Evolutionary conservation across 129 eudicot genomes (phyloP), one percentile per base, ranked within the genome.

Genomic region (Flaveria ramosissima): DNA sequence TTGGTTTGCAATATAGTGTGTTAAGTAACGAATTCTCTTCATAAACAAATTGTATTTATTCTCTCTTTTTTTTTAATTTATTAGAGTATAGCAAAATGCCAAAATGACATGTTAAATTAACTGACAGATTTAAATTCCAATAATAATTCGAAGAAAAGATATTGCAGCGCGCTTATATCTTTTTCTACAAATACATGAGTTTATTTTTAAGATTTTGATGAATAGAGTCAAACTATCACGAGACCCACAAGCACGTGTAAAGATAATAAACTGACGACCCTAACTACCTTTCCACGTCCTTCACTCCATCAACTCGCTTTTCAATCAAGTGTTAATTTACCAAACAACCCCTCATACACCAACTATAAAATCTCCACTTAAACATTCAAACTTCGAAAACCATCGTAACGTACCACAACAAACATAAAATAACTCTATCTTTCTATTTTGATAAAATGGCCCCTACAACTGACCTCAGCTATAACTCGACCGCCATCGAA

Each of bases 211-310:
- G 6, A 3, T 36, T 36, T 4, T 36, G 41, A n/a, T 16, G 21
- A 12, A 8, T 10, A 26, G 36, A 65, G 23, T n/a, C 14, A 16
- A 65, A 39, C n/a, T n/a, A 17, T 36, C n/a, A n/a, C 14, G 3
- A 67, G 6, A 41, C 47, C 51, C 71, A 67, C 27, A 41, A 3
- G 3, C 71, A 67, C 19, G 71, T 67, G 71, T 67, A 67, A 64
- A 63, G 64, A 76, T 65, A 21, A 10, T 15, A 27, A 36, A 55
- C 32, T 30, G 64, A 65, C 66, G 53, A 76, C 32, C 48, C 32
- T 26, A n/a, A 17, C 50, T n/a, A 63, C 30, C 32, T 75, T 75
- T 63, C 55, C 73, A 76, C 70, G 50, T 65, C 72, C 64, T 30
- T 66, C 10, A 10, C 11, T 64, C 19, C 13, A 50, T 19, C 53